phyloP scores from a whole-genome alignment of 192 early-diverging fungal species.

The Dimargaris xerosporica region DNA sequence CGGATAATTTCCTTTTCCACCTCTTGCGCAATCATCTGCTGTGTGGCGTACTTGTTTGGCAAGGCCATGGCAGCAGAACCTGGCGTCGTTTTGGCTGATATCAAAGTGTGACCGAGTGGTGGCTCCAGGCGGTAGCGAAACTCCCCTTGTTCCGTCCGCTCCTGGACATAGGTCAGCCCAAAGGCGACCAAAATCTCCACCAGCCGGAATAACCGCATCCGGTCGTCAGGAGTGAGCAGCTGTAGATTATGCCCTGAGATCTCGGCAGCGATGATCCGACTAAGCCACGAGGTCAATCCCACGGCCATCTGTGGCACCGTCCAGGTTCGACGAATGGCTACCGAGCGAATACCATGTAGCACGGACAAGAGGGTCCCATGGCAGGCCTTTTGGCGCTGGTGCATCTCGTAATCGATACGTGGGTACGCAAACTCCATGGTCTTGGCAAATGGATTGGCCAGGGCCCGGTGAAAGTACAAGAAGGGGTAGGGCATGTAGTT shows the following conservation, averaged over 20 bases:
- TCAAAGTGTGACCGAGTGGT: slow-evolving; percentile 12
- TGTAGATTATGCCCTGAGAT: slow-evolving; percentile 35
- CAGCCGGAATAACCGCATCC: slow-evolving; percentile 29
- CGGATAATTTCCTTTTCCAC: slow-evolving; percentile 23
- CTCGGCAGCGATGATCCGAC: slow-evolving; percentile 49
- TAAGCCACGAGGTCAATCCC: slow-evolving; percentile 48
- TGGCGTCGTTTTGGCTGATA: neutral
- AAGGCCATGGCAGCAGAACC: slow-evolving; percentile 23
- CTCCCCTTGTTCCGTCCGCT: slow-evolving; percentile 42
- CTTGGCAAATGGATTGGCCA: slow-evolving; percentile 30
- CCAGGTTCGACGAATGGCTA: neutral
- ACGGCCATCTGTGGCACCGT: neutral
- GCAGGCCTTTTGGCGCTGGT: neutral
- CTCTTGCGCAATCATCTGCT: slow-evolving; percentile 71
- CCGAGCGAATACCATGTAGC: neutral
- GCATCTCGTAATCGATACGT: slow-evolving; percentile 55
- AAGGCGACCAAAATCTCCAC: slow-evolving; percentile 53
- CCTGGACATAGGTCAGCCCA: slow-evolving; percentile 54
- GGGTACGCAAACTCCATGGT: slow-evolving; percentile 36
- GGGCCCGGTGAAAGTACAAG: slow-evolving; percentile 62
- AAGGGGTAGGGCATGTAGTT: slow-evolving; percentile 56
- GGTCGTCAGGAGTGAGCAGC: slow-evolving; percentile 46
- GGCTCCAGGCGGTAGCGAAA: slow-evolving; percentile 58
- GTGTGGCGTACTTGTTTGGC: slow-evolving; percentile 53
- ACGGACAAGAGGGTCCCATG: neutral